phyloP scores from a whole-genome alignment of 768 basidiomycete genomes.

The Tulasnella sp. region DNA sequence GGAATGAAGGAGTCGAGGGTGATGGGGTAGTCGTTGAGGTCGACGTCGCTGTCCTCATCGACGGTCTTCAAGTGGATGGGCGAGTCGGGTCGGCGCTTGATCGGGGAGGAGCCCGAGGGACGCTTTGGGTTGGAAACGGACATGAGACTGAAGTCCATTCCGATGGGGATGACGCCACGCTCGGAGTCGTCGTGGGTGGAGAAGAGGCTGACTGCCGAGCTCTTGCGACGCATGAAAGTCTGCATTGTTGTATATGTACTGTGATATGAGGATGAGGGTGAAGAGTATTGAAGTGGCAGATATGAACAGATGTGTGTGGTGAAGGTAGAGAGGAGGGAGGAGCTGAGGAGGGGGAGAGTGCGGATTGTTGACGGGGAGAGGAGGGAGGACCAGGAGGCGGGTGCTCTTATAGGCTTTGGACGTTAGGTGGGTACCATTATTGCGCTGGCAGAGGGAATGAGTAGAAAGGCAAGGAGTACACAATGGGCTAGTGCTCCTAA shows the following conservation, averaged over 20 bases:
- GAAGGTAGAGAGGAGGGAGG: neutral
- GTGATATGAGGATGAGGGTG: neutral
- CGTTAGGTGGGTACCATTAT: neutral
- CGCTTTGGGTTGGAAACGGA: neutral
- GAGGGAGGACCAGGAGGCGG: neutral
- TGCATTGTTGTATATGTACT: neutral
- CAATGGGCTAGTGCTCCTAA: neutral
- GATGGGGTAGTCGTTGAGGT: neutral
- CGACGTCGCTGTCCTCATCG: constrained; percentile 4
- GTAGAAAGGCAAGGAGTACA: neutral
- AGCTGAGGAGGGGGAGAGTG: neutral
- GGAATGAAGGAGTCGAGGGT: constrained; percentile 2
- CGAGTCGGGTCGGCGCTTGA: neutral
- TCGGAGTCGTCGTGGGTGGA: neutral
- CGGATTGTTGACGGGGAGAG: neutral
- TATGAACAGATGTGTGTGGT: neutral
- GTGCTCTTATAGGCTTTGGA: neutral
- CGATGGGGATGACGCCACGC: neutral
- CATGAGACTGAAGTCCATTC: constrained; percentile 4
- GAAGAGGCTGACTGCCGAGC: constrained; percentile 4
- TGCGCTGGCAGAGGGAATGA: neutral
- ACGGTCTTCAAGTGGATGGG: neutral
- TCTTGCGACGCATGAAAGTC: constrained; percentile 3
- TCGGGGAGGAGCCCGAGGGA: neutral
- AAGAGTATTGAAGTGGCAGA: neutral